Evolutionary conservation across 2,329 filamentous ascomycete genomes (phyloP).

Genomic region (Monosporascus cannonballus): DNA sequence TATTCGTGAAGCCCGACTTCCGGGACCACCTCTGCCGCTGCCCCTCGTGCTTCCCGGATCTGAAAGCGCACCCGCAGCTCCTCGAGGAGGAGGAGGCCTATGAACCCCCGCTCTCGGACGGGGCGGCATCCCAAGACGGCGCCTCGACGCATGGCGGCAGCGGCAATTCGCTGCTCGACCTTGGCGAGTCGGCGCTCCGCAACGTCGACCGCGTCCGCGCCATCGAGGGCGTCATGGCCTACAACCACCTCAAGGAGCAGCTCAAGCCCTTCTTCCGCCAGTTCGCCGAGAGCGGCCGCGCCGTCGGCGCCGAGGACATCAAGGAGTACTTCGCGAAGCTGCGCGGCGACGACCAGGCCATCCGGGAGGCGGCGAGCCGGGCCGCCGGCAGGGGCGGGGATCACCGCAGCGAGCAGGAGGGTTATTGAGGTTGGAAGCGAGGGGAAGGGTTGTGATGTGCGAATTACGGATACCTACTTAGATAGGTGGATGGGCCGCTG

Average conservation of each 20-base stretch:
- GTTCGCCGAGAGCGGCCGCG: slow-evolving; percentile 84
- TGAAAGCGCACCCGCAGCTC: slow-evolving; percentile 69
- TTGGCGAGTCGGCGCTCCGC: slow-evolving; percentile 85
- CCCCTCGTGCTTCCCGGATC: slow-evolving; percentile 66
- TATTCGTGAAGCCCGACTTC: slow-evolving; percentile 78
- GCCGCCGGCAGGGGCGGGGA: slow-evolving; percentile 27
- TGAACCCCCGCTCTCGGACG: slow-evolving; percentile 77
- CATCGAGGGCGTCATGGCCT: slow-evolving; percentile 96
- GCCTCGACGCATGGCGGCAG: slow-evolving; percentile 60
- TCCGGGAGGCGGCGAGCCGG: slow-evolving; percentile 52
- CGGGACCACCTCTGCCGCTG: slow-evolving; percentile 80
- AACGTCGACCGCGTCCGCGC: slow-evolving; percentile 89
- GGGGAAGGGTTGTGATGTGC: too few species aligned
- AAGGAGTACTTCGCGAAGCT: slow-evolving; percentile 94
- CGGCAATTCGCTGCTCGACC: slow-evolving; percentile 78
- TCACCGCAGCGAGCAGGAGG: neutral
- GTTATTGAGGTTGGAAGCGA: neutral
- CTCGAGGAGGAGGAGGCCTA: slow-evolving; percentile 93
- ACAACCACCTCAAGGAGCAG: slow-evolving; percentile 92
- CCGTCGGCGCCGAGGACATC: slow-evolving; percentile 90
- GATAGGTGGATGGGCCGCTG: too few species aligned
- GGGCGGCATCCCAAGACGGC: slow-evolving; percentile 47
- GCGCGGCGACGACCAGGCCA: slow-evolving; percentile 75
- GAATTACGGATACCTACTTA: too few species aligned
- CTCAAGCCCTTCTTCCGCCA: slow-evolving; percentile 92